These are phyloP conservation scores for Fraxinus anomala DNA, from an alignment of 257 asterid species.

Conservation along the genomic window DNA sequence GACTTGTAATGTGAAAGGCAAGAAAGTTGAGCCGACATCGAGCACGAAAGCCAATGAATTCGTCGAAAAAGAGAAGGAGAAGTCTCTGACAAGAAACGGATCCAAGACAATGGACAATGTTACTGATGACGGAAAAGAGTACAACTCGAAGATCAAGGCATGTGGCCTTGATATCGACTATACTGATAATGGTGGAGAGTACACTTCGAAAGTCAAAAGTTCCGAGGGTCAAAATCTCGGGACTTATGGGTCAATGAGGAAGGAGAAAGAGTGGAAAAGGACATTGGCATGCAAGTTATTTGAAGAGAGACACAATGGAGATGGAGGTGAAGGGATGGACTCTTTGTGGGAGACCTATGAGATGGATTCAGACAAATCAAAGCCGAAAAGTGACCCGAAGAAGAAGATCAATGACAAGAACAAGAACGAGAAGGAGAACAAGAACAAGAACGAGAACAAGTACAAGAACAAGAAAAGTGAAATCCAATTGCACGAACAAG, in stretches of 20 bases:
- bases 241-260: conserved; percentile 70
- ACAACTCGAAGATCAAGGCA: background rate
- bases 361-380: conserved; percentile 34
- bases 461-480: conserved; percentile 34
- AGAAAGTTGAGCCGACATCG: conserved; percentile 22
- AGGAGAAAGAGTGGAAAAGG: conserved; percentile 82
- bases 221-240: background rate
- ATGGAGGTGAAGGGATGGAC: conserved; percentile 83
- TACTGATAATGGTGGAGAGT: background rate
- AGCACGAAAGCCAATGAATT: conserved; percentile 28
- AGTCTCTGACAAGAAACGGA: conserved; percentile 34
- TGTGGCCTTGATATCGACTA: conserved; percentile 6
- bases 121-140: background rate
- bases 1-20: conserved; percentile 32
- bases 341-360: conserved; percentile 87
- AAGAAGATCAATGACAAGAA: background rate
- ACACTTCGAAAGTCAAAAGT: conserved; percentile 18
- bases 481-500: background rate
- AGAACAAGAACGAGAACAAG: background rate
- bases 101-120: conserved; percentile 38
- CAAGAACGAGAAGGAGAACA: background rate
- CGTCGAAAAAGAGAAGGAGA: conserved; percentile 24
- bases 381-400: background rate
- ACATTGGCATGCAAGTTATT: conserved; percentile 80
- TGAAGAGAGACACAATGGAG: conserved; percentile 64